These are phyloP conservation scores for Trichomonascaceae sp. DNA, from an alignment of 1,139 yeast genomes.

Conservation along the genomic window DNA sequence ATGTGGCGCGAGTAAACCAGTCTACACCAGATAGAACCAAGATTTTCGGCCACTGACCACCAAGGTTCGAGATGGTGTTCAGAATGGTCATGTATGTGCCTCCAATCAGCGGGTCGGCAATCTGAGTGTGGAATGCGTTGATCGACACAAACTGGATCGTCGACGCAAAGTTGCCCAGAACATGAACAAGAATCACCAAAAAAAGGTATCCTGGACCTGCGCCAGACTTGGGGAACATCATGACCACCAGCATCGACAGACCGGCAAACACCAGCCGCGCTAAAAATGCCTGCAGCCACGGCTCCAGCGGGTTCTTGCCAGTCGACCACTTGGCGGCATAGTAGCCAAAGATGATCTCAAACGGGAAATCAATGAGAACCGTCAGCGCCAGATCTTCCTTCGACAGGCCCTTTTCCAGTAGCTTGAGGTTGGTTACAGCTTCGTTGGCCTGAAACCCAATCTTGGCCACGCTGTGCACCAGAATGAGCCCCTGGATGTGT, in stretches of 20 bases:
- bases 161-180: slow-evolving; percentile 80
- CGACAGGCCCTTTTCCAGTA: slow-evolving; percentile 85
- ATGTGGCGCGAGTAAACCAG: slow-evolving; percentile 51
- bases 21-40: slow-evolving; percentile 71
- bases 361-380: slow-evolving; percentile 89
- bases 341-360: slow-evolving; percentile 88
- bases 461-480: slow-evolving; percentile 68
- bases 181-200: slow-evolving; percentile 65
- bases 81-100: slow-evolving; percentile 97
- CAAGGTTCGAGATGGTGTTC: slow-evolving; percentile 82
- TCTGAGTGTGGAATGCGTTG: slow-evolving; percentile 87
- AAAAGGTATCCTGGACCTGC: slow-evolving; percentile 42
- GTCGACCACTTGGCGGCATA: slow-evolving; percentile 93
- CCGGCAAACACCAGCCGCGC: slow-evolving; percentile 71
- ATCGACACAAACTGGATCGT: slow-evolving; percentile 92
- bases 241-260: slow-evolving; percentile 63
- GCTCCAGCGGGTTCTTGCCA: slow-evolving; percentile 55
- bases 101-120: slow-evolving; percentile 92
- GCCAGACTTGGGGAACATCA: slow-evolving; percentile 48
- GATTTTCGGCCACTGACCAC: slow-evolving; percentile 95
- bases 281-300: slow-evolving; percentile 85
- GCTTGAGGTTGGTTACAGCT: slow-evolving; percentile 83
- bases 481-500: slow-evolving; percentile 63
- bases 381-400: slow-evolving; percentile 90
- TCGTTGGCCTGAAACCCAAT: slow-evolving; percentile 94